phyloP scores from a whole-genome alignment of 257 asterid genomes.

The Solanum pennellii region DNA sequence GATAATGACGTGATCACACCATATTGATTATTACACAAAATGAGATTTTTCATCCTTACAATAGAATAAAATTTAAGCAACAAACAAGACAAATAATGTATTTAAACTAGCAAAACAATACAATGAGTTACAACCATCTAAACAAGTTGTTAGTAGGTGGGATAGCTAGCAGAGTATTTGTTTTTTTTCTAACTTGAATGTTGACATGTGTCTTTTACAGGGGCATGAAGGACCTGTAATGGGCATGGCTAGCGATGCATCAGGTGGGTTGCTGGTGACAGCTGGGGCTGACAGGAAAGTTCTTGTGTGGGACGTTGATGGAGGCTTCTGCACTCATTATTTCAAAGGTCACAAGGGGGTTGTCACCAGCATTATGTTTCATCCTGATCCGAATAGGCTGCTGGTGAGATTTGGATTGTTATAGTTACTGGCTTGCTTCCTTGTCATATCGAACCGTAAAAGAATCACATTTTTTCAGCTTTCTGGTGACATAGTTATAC shows the following conservation, averaged over 20 bases:
- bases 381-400: constrained; percentile 62
- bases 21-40: neutral
- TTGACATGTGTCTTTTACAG: constrained; percentile 13
- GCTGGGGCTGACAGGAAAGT: constrained; percentile 97
- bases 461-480: neutral
- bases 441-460: neutral
- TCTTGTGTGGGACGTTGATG: constrained; percentile 94
- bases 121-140: neutral
- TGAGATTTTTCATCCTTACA: neutral
- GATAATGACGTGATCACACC: neutral
- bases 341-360: constrained; percentile 97
- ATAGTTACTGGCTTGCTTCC: neutral
- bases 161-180: neutral
- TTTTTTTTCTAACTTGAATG: neutral
- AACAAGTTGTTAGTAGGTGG: neutral
- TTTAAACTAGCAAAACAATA: neutral
- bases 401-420: constrained; percentile 43
- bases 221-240: constrained; percentile 94
- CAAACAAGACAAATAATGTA: neutral
- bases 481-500: neutral
- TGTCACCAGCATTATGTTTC: constrained; percentile 71
- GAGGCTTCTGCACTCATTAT: constrained; percentile 88
- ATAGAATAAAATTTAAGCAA: neutral
- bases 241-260: constrained; percentile 92
- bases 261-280: constrained; percentile 92